phyloP scores from a whole-genome alignment of 148 eudicot genomes.

The Pharnaceum exiguum region DNA sequence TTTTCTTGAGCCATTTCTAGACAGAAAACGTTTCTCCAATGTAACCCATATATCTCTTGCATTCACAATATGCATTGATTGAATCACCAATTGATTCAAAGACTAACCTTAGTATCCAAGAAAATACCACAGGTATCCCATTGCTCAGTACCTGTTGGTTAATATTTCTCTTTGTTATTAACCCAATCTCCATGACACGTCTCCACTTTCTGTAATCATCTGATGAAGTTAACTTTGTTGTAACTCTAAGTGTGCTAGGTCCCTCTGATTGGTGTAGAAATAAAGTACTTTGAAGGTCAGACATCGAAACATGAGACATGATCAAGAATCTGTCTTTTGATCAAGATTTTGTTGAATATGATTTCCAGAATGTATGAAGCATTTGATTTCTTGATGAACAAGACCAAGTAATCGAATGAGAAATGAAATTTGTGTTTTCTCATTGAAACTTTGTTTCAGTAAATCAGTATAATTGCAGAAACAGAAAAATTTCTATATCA shows the following conservation, averaged over 20 bases:
- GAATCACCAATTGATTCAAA: not conserved
- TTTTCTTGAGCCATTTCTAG: not conserved
- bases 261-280: not conserved
- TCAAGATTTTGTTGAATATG: no score
- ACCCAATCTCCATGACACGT: not conserved
- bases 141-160: not conserved
- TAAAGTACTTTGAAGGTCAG: not conserved
- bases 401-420: no score
- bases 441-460: no score
- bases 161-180: not conserved
- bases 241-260: not conserved
- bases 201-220: not conserved
- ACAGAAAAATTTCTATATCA: no score
- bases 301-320: no score
- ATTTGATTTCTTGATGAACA: no score
- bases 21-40: not conserved
- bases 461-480: no score
- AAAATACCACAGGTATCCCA: not conserved
- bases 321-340: no score
- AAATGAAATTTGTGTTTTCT: no score
- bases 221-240: not conserved
- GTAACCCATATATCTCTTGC: not conserved
- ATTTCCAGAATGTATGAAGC: no score
- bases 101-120: not conserved
- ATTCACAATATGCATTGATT: not conserved